Evolutionary conservation across 345 rosid genomes (phyloP).

Genomic region (Hirschfeldia incana): DNA sequence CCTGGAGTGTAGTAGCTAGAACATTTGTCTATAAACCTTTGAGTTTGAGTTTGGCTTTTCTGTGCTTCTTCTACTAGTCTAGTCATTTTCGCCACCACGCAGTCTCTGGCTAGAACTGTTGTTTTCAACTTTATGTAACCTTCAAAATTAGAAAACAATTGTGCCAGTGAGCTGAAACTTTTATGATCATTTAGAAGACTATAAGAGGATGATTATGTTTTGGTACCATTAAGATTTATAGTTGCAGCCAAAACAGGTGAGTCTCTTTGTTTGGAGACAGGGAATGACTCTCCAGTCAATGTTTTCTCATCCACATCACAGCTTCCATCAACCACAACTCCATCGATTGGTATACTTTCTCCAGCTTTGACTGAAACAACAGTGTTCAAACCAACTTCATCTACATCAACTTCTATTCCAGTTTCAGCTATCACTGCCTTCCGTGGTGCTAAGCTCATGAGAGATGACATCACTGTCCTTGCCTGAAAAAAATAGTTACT

Average conservation of each 20-base stretch:
- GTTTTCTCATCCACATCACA: slow-evolving; percentile 90
- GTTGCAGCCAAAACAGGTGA: slow-evolving; percentile 84
- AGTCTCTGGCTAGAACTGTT: slow-evolving; percentile 75
- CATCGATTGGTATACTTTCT: slow-evolving; percentile 85
- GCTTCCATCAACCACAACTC: slow-evolving; percentile 73
- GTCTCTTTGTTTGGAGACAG: slow-evolving; percentile 66
- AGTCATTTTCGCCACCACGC: slow-evolving; percentile 80
- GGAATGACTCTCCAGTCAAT: slow-evolving; percentile 86
- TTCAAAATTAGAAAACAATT: slow-evolving; percentile 12
- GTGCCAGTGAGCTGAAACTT: not conserved
- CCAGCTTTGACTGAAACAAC: slow-evolving; percentile 75
- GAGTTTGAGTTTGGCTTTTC: slow-evolving; percentile 67
- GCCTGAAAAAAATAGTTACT: slow-evolving; percentile 52
- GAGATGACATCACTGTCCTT: slow-evolving; percentile 67
- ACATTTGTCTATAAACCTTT: slow-evolving; percentile 72
- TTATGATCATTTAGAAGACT: not conserved
- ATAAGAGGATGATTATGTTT: not conserved
- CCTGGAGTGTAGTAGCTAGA: slow-evolving; percentile 85
- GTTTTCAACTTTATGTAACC: slow-evolving; percentile 75
- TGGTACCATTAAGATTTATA: slow-evolving; percentile 69
- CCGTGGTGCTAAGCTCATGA: slow-evolving; percentile 76
- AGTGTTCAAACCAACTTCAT: slow-evolving; percentile 63
- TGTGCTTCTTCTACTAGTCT: slow-evolving; percentile 95
- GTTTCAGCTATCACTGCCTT: slow-evolving; percentile 76
- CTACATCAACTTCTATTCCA: slow-evolving; percentile 65